Percentiles rank a stretch among this genome's conserved stretches.
Conservation (phyloP, 1,284 basidiomycete genomes). For the Naganishia cerealis region DNA sequence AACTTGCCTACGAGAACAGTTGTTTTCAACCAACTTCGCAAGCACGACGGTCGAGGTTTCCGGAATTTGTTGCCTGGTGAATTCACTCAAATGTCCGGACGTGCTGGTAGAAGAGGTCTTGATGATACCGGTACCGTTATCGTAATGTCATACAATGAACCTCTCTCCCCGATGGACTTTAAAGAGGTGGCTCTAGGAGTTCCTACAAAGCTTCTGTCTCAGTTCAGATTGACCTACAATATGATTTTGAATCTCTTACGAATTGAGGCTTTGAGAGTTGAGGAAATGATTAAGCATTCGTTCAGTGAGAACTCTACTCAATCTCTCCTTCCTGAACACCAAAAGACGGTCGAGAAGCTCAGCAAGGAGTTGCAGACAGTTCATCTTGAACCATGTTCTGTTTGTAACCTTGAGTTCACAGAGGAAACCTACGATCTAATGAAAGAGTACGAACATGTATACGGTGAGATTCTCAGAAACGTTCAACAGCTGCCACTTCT, state of each 20-base stretch:
- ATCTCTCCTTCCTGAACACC: slow-evolving; percentile 85
- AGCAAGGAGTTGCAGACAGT: slow-evolving; percentile 74
- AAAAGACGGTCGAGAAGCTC: no score
- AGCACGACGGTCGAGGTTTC: slow-evolving; percentile 92
- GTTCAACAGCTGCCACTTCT: no score
- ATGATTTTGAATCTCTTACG: slow-evolving; percentile 98
- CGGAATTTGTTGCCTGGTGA: slow-evolving; percentile 78
- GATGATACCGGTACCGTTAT: slow-evolving; percentile 95
- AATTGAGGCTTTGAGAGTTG: slow-evolving; percentile 92
- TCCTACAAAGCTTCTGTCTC: slow-evolving; percentile 86
- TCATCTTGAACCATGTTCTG: no score
- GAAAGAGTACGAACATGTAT: no score
- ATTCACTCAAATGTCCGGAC: slow-evolving; percentile 98
- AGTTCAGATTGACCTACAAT: slow-evolving; percentile 97
- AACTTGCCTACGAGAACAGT: slow-evolving; percentile 99
- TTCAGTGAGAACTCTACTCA: slow-evolving; percentile 98
- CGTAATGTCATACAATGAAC: slow-evolving; percentile 60
- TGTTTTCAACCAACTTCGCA: slow-evolving; percentile 91
- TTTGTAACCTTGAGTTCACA: no score
- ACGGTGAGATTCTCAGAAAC: no score
- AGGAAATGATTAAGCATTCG: slow-evolving; percentile 99
- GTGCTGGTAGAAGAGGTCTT: slow-evolving; percentile 91
- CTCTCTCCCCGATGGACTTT: slow-evolving; percentile 52
- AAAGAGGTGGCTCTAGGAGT: slow-evolving; percentile 87
- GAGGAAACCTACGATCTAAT: no score